Conservation (phyloP, 768 basidiomycete genomes). For the Brasilioporus rufonigricans region DNA sequence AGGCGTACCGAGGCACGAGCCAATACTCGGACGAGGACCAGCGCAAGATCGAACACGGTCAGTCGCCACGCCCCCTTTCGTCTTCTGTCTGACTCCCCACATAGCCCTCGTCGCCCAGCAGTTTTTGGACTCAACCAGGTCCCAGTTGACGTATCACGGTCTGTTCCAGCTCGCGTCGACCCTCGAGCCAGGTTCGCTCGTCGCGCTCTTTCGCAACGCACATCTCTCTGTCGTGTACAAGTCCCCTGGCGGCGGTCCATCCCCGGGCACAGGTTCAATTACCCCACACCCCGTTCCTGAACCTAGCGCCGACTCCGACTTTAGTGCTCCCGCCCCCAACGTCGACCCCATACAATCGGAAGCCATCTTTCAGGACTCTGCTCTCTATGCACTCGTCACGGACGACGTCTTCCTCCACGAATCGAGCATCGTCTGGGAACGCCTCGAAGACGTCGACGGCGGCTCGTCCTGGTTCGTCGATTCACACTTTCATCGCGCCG, state of each 20-base stretch:
- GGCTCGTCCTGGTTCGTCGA: slow-evolving; percentile 77
- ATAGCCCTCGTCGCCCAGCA: slow-evolving; percentile 64
- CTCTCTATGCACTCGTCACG: slow-evolving; percentile 81
- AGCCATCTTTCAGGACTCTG: slow-evolving; percentile 29
- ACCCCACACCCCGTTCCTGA: background rate
- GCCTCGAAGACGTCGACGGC: slow-evolving; percentile 85
- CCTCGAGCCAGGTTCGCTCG: slow-evolving; percentile 52
- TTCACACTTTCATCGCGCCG: slow-evolving; percentile 57
- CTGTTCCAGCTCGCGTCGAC: slow-evolving; percentile 70
- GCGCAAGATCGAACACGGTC: slow-evolving; percentile 70
- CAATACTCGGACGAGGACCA: slow-evolving; percentile 53
- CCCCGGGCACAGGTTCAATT: background rate
- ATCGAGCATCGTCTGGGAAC: slow-evolving; percentile 85
- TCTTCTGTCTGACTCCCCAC: background rate
- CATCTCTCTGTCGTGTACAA: slow-evolving; percentile 89
- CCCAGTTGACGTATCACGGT: slow-evolving; percentile 87
- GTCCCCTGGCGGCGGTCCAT: slow-evolving; percentile 20
- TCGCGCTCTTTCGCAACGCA: slow-evolving; percentile 89
- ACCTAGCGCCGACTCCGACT: background rate
- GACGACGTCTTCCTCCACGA: slow-evolving; percentile 81
- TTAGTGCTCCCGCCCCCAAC: background rate
- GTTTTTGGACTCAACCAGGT: slow-evolving; percentile 69
- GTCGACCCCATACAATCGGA: background rate
- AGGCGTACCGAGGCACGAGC: too few species aligned
- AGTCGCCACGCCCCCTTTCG: slow-evolving; percentile 13